Conservation (phyloP, 2,329 filamentous ascomycete species). For the Alternaria postmessia region DNA sequence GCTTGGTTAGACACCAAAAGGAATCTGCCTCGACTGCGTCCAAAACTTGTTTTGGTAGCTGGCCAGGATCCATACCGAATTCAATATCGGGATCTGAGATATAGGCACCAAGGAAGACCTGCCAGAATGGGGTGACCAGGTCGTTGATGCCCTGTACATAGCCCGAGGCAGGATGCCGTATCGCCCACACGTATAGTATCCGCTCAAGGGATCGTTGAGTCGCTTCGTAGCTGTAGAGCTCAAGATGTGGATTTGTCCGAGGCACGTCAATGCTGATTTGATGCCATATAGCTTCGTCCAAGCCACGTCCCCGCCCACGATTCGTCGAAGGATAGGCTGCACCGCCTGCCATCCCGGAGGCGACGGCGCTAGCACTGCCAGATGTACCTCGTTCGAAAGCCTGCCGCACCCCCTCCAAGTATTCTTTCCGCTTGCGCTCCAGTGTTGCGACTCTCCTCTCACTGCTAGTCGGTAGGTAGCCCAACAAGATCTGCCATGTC, state of each 20-base stretch:
- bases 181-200: constrained; percentile 97
- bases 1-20: constrained; percentile 97
- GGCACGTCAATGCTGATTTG: constrained; percentile 99
- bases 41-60: constrained; percentile 86
- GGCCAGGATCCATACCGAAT: constrained; percentile 94
- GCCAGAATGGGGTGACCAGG: constrained; percentile 96
- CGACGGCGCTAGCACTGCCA: constrained; percentile 44
- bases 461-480: constrained; percentile 95
- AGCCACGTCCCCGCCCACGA: constrained; percentile 73
- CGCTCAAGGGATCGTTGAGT: constrained; percentile 93
- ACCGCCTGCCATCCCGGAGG: constrained; percentile 64
- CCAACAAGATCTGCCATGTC: constrained; percentile 97
- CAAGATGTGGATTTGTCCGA: constrained; percentile 93
- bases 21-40: constrained; percentile 98
- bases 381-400: constrained; percentile 66
- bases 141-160: constrained; percentile 99
- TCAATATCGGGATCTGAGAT: constrained; percentile 94
- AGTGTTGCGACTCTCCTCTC: constrained; percentile 89
- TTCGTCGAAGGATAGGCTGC: constrained; percentile 52
- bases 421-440: constrained; percentile 95
- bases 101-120: constrained; percentile 94
- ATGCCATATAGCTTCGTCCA: constrained; percentile 99
- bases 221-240: constrained; percentile 93
- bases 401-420: constrained; percentile 85
- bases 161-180: constrained; percentile 93